A percentile compares a stretch with the other conserved stretches of the same genome.
Evolutionary conservation across 2,329 filamentous ascomycete genomes (phyloP).

Genomic region (Aspergillus pseudoviridinutans): DNA sequence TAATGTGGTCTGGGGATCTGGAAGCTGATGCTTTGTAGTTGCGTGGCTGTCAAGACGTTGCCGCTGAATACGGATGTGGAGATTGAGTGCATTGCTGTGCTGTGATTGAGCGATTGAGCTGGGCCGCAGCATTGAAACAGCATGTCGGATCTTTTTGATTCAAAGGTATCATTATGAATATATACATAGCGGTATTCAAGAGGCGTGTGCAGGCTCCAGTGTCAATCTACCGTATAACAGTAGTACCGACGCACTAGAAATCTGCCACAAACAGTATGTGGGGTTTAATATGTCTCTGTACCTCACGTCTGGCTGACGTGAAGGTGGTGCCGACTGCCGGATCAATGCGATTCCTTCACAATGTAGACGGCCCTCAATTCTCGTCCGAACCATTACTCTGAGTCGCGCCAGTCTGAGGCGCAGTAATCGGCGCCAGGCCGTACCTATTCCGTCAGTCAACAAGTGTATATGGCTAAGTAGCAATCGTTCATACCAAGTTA

Average conservation of each 20-base stretch:
- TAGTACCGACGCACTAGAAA: neutral
- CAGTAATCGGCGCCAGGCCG: neutral
- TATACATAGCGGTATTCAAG: neutral
- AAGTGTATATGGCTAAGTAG: too few relatives aligned
- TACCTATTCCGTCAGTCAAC: neutral
- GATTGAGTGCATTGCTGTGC: constrained; percentile 81
- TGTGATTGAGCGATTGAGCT: constrained; percentile 36
- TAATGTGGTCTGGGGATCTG: neutral
- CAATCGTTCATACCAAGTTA: constrained; percentile 55
- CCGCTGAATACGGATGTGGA: constrained; percentile 84
- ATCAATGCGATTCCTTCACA: neutral
- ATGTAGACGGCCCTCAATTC: neutral
- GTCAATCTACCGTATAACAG: neutral
- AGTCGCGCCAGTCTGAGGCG: neutral
- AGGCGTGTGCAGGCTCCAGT: too few relatives aligned
- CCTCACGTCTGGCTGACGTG: neutral
- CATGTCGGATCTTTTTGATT: neutral
- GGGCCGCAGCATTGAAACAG: constrained; percentile 3
- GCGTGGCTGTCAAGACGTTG: constrained; percentile 83
- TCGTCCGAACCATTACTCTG: neutral
- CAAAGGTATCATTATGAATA: neutral
- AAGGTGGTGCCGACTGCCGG: neutral
- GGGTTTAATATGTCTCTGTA: neutral
- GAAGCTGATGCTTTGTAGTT: constrained; percentile 35
- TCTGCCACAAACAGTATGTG: too few relatives aligned